A percentile compares a stretch with the other conserved stretches of the same genome.
phyloP scores from a whole-genome alignment of 73 alveolate genomes.

The Paramecium bursaria region DNA sequence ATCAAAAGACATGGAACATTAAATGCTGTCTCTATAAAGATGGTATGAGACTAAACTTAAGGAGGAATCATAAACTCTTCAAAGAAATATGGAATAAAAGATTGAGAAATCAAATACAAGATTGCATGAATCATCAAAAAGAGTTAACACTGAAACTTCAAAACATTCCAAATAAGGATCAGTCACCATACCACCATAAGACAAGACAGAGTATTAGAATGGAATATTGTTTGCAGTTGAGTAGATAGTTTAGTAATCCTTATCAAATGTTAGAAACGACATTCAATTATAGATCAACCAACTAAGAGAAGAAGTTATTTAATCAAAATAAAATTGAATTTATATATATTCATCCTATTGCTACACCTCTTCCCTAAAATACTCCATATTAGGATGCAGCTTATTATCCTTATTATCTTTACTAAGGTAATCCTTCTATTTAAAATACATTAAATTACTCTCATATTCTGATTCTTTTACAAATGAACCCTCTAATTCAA shows the following conservation, averaged over 20 bases:
- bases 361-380: too few relatives aligned
- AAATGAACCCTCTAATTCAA: too few relatives aligned
- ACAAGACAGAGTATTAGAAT: constrained; percentile 28
- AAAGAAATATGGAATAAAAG: constrained; percentile 44
- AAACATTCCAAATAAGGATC: constrained; percentile 48
- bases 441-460: too few relatives aligned
- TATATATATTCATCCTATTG: too few relatives aligned
- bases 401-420: too few relatives aligned
- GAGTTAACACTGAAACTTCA: constrained; percentile 45
- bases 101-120: constrained; percentile 31
- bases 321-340: constrained; percentile 3
- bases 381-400: too few relatives aligned
- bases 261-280: constrained; percentile 14
- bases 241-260: neutral
- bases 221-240: constrained; percentile 30
- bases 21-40: constrained; percentile 8
- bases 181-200: neutral
- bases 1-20: constrained; percentile 41
- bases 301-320: constrained; percentile 15
- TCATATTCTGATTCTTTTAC: too few relatives aligned
- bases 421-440: too few relatives aligned
- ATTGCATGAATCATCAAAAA: neutral
- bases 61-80: constrained; percentile 30
- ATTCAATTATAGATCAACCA: constrained; percentile 3
- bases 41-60: constrained; percentile 49